Evolutionary conservation across 1,284 basidiomycete genomes (phyloP), one percentile per base, ranked within the genome.

Genomic region (Ceratobasidium sp.): DNA sequence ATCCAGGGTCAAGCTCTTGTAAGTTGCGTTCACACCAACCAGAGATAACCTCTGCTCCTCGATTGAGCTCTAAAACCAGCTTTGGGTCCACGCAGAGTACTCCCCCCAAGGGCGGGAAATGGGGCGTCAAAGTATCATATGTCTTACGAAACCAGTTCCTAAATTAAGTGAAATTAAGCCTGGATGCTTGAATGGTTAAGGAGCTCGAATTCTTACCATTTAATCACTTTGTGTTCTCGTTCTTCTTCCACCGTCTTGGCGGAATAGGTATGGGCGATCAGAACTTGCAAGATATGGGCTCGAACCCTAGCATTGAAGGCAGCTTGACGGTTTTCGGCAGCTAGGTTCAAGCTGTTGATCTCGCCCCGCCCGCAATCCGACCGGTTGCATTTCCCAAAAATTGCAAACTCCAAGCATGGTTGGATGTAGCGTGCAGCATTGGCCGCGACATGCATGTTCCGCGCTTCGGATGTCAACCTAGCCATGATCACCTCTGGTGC

Each of bases 311-410:
- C 32, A n/a, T 72, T 72, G 35, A 52, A 72, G 11, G n/a, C 30
- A 28, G 13, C 1, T 41, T 71, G 67, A 23, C 67, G 44, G 21
- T 50, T 14, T 2, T 49, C 30, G 1, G 28, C 30, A n/a, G 67
- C 21, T 38, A 50, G 8, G 5, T 23, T 16, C 7, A 16, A 30
- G 38, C 58, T 72, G 14, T 54, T 38, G n/a, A 61, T 30, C 16
- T 72, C 57, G 7, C 61, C 46, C 28, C 57, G 46, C 2, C 58
- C 57, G 35, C 69, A 72, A 26, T 52, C 21, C 14, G 57, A 11
- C 13, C 47, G 46, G 9, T 50, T 58, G 26, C 69, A 72, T 8
- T 28, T 72, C n/a, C 69, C 69, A 18, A 72, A 72, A 0, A 72
- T 28, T 13, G 69, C 69, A 44, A 43, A 72, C 13, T 61, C 49